phyloP scores from a whole-genome alignment of 108 stramenopile species.

The Parietichytrium sp. region DNA sequence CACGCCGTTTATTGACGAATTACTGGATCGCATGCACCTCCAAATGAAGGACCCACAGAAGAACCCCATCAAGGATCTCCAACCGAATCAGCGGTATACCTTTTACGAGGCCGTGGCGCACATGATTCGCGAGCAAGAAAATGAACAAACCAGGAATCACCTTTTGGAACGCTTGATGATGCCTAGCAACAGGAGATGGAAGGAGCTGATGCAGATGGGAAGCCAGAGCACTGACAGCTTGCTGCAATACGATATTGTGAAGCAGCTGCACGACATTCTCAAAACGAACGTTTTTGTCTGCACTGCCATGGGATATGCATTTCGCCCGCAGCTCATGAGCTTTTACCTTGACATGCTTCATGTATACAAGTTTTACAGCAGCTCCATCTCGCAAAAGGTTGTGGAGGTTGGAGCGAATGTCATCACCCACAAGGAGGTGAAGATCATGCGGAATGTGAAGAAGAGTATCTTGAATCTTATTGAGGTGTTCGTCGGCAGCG shows the following conservation, averaged over 20 bases:
- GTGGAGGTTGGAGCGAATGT: conserved; percentile 81
- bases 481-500: conserved; percentile 83
- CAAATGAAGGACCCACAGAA: conserved; percentile 92
- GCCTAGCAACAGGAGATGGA: conserved; percentile 83
- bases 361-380: conserved; percentile 93
- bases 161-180: conserved; percentile 88
- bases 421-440: conserved; percentile 78
- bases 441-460: conserved; percentile 93
- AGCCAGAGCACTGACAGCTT: conserved; percentile 73
- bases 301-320: conserved; percentile 82
- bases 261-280: conserved; percentile 90
- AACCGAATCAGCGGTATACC: conserved; percentile 96
- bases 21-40: conserved; percentile 79
- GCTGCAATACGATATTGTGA: conserved; percentile 78
- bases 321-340: conserved; percentile 82
- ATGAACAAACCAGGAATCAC: conserved; percentile 58
- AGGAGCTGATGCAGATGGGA: conserved; percentile 81
- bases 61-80: conserved; percentile 86
- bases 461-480: conserved; percentile 89
- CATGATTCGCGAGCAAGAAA: conserved; percentile 86
- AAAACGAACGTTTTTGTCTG: conserved; percentile 89
- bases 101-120: conserved; percentile 96
- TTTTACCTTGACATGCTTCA: conserved; percentile 96
- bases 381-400: conserved; percentile 84
- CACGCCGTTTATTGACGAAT: conserved; percentile 84